Evolutionary conservation across 441 rosid genomes (phyloP).

Genomic region (Adansonia grandidieri): DNA sequence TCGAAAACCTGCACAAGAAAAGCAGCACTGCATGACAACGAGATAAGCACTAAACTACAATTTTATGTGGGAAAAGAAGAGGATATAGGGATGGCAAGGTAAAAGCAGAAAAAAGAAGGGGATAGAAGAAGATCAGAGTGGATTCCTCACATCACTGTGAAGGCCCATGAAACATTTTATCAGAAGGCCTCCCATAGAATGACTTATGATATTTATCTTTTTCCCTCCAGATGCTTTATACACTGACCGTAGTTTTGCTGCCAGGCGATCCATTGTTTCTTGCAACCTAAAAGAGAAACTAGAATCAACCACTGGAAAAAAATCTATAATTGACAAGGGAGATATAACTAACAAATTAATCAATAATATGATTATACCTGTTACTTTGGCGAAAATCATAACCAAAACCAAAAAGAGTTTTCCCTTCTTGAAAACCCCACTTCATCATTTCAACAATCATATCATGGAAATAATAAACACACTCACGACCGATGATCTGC

Average conservation of each 20-base stretch:
- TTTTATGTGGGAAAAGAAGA: conserved; percentile 1
- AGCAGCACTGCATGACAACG: not conserved
- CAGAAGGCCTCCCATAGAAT: conserved; percentile 95
- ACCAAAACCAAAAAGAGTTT: conserved; percentile 92
- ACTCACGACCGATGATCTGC: conserved; percentile 84
- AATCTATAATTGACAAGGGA: conserved; percentile 4
- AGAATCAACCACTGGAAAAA: conserved; percentile 22
- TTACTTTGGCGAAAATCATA: conserved; percentile 98
- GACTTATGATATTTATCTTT: conserved; percentile 85
- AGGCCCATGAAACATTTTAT: conserved; percentile 93
- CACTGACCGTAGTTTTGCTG: conserved; percentile 64
- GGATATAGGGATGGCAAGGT: conserved; percentile 8
- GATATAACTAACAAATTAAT: too few relatives aligned
- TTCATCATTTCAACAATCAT: conserved; percentile 89
- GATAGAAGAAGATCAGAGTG: not conserved
- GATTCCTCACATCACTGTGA: conserved; percentile 66
- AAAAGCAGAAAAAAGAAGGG: conserved; percentile 12
- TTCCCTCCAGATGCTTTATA: conserved; percentile 87
- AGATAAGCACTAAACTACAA: not conserved
- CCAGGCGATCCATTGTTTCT: conserved; percentile 69
- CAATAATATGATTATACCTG: conserved; percentile 47
- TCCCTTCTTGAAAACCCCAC: conserved; percentile 96
- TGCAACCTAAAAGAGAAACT: conserved; percentile 50
- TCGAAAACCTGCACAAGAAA: conserved; percentile 62
- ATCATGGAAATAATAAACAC: conserved; percentile 85